Conservation (phyloP, 805 yeast species). For the Cyberlindnera lachancei region DNA sequence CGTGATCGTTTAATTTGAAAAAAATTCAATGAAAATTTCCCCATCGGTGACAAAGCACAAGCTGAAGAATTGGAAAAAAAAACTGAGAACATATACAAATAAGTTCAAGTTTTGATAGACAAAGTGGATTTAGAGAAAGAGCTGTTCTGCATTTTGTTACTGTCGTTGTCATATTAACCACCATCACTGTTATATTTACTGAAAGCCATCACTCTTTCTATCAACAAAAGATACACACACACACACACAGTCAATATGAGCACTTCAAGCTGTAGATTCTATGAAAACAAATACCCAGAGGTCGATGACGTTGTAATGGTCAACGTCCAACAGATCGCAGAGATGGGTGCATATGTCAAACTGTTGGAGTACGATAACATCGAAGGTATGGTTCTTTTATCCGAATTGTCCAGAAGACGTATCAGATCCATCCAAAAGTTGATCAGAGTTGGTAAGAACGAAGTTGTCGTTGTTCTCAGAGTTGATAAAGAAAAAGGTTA, state of each 20-base stretch:
- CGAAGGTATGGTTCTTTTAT: conserved; percentile 95
- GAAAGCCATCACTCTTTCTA: too few relatives aligned
- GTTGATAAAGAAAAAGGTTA: conserved; percentile 98
- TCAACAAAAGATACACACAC: too few relatives aligned
- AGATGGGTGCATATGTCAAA: conserved; percentile 98
- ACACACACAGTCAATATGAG: conserved; percentile 57
- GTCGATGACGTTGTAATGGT: conserved; percentile 99
- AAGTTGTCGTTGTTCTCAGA: conserved; percentile 94
- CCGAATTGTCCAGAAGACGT: conserved; percentile 97
- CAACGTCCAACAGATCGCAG: conserved; percentile 96
- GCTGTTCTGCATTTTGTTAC: too few relatives aligned
- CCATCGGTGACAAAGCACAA: too few relatives aligned
- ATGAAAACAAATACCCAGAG: conserved; percentile 97
- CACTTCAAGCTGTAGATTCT: conserved; percentile 87
- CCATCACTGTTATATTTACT: too few relatives aligned
- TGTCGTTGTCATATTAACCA: too few relatives aligned
- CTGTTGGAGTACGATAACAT: conserved; percentile 94
- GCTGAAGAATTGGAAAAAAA: too few relatives aligned
- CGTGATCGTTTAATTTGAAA: too few relatives aligned
- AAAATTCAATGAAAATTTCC: too few relatives aligned
- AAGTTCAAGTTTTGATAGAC: too few relatives aligned
- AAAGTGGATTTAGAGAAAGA: too few relatives aligned
- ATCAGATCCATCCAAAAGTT: conserved; percentile 95
- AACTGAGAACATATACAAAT: too few relatives aligned
- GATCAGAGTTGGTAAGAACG: conserved; percentile 97